Base-by-base conservation (phyloP, 2,329 filamentous ascomycete genomes). In the Aspergillus pseudonomiae region DNA sequence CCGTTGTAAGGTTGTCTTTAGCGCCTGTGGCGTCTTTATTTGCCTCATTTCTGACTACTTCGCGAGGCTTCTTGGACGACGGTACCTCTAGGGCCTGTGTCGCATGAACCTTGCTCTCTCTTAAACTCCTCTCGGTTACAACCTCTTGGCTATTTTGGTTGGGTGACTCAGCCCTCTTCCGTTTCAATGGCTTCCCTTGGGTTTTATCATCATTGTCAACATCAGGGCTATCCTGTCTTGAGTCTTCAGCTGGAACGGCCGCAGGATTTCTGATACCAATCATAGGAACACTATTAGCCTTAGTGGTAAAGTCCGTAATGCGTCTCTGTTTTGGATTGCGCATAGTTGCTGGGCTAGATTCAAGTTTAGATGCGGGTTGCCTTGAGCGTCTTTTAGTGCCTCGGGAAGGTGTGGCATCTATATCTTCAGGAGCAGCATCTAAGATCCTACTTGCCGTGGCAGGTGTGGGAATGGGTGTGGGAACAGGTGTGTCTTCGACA, bases 251-350 rank as follows among this genome's bases (percentile, higher is more conserved):
- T 53, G 48, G 50, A 45, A 7, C 6, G 7, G 6, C 52, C 34
- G 28, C 11, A 0, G 11, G 4, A 10, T 24, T 16, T 19, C 28
- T 12, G 19, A 3, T 19, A 10, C 53, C 30, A 28, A 16, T 7
- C 6, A 53, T 26, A 5, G 26, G 10, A 21, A 57, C 55, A 19
- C 64, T 58, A 24, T 64, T 43, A 39, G 45, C 39, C 24, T 65
- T 63, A 4, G 61, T 50, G 24, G 60, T 57, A 32, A 53, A 30
- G 53, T 62, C 63, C 36, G 64, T 63, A 26, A 70, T 50, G 32
- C 66, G 67, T 32, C 60, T 62, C 50, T 67, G 64, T 62, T 74
- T 75, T 6, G 64, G 46, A 30, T 64, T 55, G 30, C 26, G 34
- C 12, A 7, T 41, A 34, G 39, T 16, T 16, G 11, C 32, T 19